phyloP scores from a whole-genome alignment of 192 early-diverging fungal genomes.

The Oehlia diaphana region DNA sequence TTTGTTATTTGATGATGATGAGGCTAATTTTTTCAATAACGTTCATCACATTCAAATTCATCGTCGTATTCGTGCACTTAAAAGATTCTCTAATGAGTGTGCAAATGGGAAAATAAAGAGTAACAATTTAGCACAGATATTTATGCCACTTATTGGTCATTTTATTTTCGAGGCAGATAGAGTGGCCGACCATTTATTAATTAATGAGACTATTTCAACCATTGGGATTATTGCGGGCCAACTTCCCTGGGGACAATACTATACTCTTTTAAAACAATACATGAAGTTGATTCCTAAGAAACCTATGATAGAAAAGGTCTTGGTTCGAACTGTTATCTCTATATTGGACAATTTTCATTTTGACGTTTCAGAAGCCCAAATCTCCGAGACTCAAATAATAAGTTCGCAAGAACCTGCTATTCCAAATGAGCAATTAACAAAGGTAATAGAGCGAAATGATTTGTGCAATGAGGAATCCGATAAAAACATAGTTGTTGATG shows the following conservation, averaged over 20 bases:
- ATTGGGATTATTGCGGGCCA: conserved; percentile 67
- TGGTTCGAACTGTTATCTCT: conserved; percentile 77
- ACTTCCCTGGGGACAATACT: conserved; percentile 87
- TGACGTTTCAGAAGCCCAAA: conserved; percentile 63
- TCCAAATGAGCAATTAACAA: not conserved
- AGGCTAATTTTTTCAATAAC: conserved; percentile 95
- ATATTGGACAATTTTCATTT: conserved; percentile 94
- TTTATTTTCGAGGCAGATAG: conserved; percentile 81
- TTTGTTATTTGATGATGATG: conserved; percentile 78
- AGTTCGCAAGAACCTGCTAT: conserved; percentile 11
- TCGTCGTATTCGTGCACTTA: conserved; percentile 82
- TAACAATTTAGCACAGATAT: conserved; percentile 62
- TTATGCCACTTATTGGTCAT: conserved; percentile 85
- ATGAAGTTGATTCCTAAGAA: conserved; percentile 63
- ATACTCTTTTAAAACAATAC: conserved; percentile 70
- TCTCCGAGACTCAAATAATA: conserved; percentile 29
- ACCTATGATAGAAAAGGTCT: conserved; percentile 75
- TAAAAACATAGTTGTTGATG: not conserved
- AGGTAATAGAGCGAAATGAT: not conserved
- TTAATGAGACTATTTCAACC: conserved; percentile 79
- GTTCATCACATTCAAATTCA: conserved; percentile 95
- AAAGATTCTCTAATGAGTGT: conserved; percentile 63
- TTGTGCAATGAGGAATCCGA: not conserved
- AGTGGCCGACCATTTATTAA: conserved; percentile 68
- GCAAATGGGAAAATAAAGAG: conserved; percentile 47